Base-by-base conservation (phyloP, 2,329 filamentous ascomycete genomes). In the Penicillium olsonii region DNA sequence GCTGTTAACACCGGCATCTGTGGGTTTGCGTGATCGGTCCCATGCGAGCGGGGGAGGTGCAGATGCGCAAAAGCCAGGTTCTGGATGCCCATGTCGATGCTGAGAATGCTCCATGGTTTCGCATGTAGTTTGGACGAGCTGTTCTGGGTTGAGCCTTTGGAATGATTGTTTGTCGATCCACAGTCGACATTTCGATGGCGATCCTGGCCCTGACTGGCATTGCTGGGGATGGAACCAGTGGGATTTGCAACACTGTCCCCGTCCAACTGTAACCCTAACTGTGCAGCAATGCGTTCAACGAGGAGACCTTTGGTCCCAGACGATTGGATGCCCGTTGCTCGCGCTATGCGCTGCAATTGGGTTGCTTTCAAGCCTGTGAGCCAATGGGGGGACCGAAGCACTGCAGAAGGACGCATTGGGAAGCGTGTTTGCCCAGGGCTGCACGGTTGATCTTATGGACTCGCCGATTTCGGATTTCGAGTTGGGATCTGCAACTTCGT, bases 11-110 rank as follows among this genome's bases (percentile, higher is more conserved):
- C 41, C 5, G 55, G 56, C 2, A 15, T 19, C 38, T 18, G 26
- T 4, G 31, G 26, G 11, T 18, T 27, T 12, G 5, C 22, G 26
- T 39, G 4, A 12, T 29, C 47, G 5, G 29, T 27, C 11, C 15
- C 26, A 7, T 37, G 22, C 20, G 43, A 22, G 24, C 56, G 49
- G 39, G 55, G 51, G 44, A 79, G 63, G 15, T 71, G 62, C 26
- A 88, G 68, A 53, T 89, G 77, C 56, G 87, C 88, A 65, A 84
- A 90, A 1, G 88, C 89, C 4, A 95, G 75, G 66, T 95, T 95
- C 37, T 83, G 84, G 57, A 95, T 87, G 4, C 90, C 90, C 83
- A 94, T 87, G 67, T 95, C 90, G 54, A 95, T 87, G 65, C 88
- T 92, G 27, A 94, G 68, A 19, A 94, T 77, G 37, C 84, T 78